Evolutionary conservation across 1,284 basidiomycete species (phyloP).

Genomic region (Irpex rosettiformis): DNA sequence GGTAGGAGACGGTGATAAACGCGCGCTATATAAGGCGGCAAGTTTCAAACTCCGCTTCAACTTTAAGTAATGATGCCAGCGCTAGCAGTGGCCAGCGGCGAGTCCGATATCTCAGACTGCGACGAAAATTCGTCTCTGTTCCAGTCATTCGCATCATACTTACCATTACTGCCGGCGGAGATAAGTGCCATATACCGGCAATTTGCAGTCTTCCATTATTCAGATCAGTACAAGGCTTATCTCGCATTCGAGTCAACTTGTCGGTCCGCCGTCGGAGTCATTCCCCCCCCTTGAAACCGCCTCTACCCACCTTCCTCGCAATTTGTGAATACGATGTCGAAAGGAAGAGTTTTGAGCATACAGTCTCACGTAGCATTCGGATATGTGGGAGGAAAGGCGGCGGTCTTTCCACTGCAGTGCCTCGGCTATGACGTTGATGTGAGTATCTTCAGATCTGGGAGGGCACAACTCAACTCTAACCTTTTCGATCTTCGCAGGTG

Average conservation of each 20-base stretch:
- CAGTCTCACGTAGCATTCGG: slow-evolving; percentile 95
- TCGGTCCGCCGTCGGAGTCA: neutral
- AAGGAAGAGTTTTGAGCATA: slow-evolving; percentile 65
- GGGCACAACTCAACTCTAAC: slow-evolving; percentile 1
- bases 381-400: slow-evolving; percentile 95
- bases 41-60: neutral
- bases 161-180: no score
- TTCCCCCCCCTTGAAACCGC: neutral
- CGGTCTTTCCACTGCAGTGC: slow-evolving; percentile 92
- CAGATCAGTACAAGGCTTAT: no score
- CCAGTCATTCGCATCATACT: no score
- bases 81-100: no score
- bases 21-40: no score
- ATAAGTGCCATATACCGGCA: no score
- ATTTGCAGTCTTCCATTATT: no score
- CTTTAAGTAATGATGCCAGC: neutral
- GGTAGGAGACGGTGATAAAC: no score
- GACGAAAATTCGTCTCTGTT: no score
- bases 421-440: slow-evolving; percentile 97
- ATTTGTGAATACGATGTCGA: slow-evolving; percentile 21
- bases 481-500: slow-evolving; percentile 49
- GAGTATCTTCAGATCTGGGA: slow-evolving; percentile 34
- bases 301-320: neutral
- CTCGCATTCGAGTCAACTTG: no score
- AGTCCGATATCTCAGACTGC: no score